Conservation (phyloP, 192 early-diverging fungal species). For the Backusella mclennaniae region DNA sequence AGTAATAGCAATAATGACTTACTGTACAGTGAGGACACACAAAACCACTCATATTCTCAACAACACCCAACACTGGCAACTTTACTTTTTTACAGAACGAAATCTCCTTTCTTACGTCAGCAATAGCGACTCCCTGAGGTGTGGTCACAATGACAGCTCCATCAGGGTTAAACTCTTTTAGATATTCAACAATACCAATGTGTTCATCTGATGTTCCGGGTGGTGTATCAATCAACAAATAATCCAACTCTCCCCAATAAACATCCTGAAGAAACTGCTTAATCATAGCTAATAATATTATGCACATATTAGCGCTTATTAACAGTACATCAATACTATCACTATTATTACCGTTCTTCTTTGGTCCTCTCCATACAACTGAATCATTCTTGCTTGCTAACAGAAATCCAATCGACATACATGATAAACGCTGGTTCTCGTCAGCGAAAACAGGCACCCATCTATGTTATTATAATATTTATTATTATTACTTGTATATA, state of each 20-base stretch:
- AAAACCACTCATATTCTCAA: slow-evolving; percentile 98
- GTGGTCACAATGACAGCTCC: slow-evolving; percentile 97
- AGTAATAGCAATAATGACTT: slow-evolving; percentile 19
- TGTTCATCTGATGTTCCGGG: slow-evolving; percentile 98
- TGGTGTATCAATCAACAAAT: slow-evolving; percentile 94
- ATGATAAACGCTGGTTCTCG: slow-evolving; percentile 64
- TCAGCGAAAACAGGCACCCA: slow-evolving; percentile 82
- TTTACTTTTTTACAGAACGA: slow-evolving; percentile 90
- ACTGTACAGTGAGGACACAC: slow-evolving; percentile 83
- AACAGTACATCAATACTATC: neutral
- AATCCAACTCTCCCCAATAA: slow-evolving; percentile 95
- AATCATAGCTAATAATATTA: slow-evolving; percentile 79
- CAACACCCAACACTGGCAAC: slow-evolving; percentile 82
- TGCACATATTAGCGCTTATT: neutral
- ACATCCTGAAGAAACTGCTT: slow-evolving; percentile 96
- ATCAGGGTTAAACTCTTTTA: slow-evolving; percentile 77
- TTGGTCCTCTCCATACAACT: slow-evolving; percentile 98
- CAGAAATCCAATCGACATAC: slow-evolving; percentile 98
- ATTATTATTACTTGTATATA: neutral
- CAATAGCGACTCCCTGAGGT: slow-evolving; percentile 77
- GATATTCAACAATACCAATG: slow-evolving; percentile 86
- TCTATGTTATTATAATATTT: slow-evolving; percentile 23
- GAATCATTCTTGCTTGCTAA: slow-evolving; percentile 86
- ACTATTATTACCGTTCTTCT: slow-evolving; percentile 80
- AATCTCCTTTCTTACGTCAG: slow-evolving; percentile 94